Base-by-base conservation (phyloP, 2,329 filamentous ascomycete genomes). In the Alternaria sp. region DNA sequence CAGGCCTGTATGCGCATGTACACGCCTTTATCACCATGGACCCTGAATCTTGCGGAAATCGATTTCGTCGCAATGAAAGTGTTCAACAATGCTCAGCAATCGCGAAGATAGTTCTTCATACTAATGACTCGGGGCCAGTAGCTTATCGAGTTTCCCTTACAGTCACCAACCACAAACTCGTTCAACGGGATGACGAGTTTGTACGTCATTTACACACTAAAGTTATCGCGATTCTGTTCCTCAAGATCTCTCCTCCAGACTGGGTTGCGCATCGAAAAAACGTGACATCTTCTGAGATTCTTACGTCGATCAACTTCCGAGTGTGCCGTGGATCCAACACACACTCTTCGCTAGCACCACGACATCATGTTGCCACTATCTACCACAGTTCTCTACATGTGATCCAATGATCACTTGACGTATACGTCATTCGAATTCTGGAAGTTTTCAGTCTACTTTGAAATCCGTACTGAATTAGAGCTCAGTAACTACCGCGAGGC, bases 21-120 rank as follows among this genome's bases (percentile, higher is more conserved):
- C 38, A 27, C 52, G 32, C 32, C 49, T 40, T 52, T 49, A 36
- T 49, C 46, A 34, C 46, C 8, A 18, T 49, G 46, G 46, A 49
- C 46, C 46, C 46, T 34, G 46, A 34, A 34, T 18, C 22, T 34
- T 25, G 46, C 30, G 46, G 12, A 49, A 25, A 34, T 11, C 12
- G 30, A 4, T 49, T 36, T 18, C n/a, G 46, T 49, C 18, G 46
- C 30, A 49, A 49, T 22, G 5, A 11, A 12, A 8, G 14, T n/a
- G 18, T 49, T 3, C 14, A 49, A n/a, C 30, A 22, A 34, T 25
- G 46, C 18, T 49, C 46, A 36, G 4, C 12, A 18, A 34, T 36
- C 30, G 5, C 46, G 2, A 36, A 49, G 30, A 34, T 36, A 8
- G 3, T 18, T 34, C 12, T 12, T 36, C 18, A 10, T 36, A 49